Evolutionary conservation across 805 yeast genomes (phyloP), one percentile per base, ranked within the genome.

Genomic region (Kazachstania taianensis): DNA sequence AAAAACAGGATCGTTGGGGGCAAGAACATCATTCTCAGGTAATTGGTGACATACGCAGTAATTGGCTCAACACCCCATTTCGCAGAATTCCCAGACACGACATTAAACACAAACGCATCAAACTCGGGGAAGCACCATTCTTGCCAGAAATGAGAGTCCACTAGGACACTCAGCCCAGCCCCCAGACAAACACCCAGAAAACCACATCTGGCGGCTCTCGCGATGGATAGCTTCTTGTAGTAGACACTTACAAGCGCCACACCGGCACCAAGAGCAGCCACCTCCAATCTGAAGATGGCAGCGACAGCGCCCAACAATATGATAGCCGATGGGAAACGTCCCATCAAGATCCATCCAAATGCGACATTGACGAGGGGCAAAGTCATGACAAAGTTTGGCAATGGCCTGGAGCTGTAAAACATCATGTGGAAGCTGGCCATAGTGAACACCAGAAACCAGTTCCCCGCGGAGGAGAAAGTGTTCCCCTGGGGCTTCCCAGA

Each of bases 51-150:
- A 58, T 89, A 89, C 1, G 82, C 71, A 25, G 57, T 42, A 47
- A 68, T 70, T 4, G 97, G 94, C 53, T 82, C 87, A 1, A 68
- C 69, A 0, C 96, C 97, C 96, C 96, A 89, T 12, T 74, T 66
- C 2, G 70, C 55, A 1, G 94, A 67, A 28, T 81, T 73, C 2
- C 94, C 94, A 7, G 71, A 56, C n/a, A 86, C 40, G 2, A 83
- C 81, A 55, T 89, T 89, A 62, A 73, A 87, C 10, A 73, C 34
- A 49, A 87, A 78, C 0, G 89, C 73, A 33, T 69, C 70, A 2
- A 83, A 36, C 56, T 87, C 96, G 1, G 97, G 96, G 22, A 82
- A 55, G n/a, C 72, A 57, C 38, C 50, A 50, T 57, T 44, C 46
- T 10, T 55, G 48, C 96, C 96, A 89, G 57, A 85, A 83, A 50